Conservation (phyloP, 352 stramenopile species). For the Phytopythium boreale region DNA sequence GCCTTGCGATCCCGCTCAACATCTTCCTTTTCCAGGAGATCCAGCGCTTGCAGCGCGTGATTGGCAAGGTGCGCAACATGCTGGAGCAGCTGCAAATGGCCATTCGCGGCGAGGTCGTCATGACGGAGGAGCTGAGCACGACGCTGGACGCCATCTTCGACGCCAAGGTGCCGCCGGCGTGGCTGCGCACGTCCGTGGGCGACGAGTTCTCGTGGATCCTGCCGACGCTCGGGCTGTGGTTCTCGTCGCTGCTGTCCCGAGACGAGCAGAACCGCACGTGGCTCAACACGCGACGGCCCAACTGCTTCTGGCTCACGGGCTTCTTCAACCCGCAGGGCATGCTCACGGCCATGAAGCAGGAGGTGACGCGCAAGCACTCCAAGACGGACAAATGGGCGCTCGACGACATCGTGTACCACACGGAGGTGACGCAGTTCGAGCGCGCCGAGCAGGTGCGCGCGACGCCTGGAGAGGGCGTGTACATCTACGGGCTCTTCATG, state of each 20-base stretch:
- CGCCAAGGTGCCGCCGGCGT: constrained; percentile 93
- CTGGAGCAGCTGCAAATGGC: constrained; percentile 95
- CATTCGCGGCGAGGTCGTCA: constrained; percentile 97
- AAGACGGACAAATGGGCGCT: constrained; percentile 97
- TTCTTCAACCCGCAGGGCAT: constrained; percentile 99
- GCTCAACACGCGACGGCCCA: constrained; percentile 93
- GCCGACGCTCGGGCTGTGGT: constrained; percentile 96
- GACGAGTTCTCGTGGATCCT: constrained; percentile 98
- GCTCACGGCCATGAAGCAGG: constrained; percentile 99
- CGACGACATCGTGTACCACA: constrained; percentile 98
- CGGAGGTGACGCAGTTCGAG: constrained; percentile 94
- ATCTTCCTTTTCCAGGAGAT: constrained; percentile 99
- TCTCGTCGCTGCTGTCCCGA: constrained; percentile 93
- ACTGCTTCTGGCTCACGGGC: constrained; percentile 96
- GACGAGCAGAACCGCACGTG: constrained; percentile 96
- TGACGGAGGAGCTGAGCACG: constrained; percentile 95
- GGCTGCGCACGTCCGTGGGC: constrained; percentile 95
- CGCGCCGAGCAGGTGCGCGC: constrained; percentile 87
- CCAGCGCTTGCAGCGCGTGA: constrained; percentile 94
- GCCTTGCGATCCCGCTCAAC: constrained; percentile 95
- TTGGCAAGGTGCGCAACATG: constrained; percentile 95
- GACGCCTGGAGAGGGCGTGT: constrained; percentile 93
- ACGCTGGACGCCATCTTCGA: constrained; percentile 96
- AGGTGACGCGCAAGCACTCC: constrained; percentile 95
- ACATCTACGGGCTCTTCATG: constrained; percentile 97